Evolutionary conservation across 169 alveolate genomes (phyloP).

Genomic region (Cryptosporidium baileyi): DNA sequence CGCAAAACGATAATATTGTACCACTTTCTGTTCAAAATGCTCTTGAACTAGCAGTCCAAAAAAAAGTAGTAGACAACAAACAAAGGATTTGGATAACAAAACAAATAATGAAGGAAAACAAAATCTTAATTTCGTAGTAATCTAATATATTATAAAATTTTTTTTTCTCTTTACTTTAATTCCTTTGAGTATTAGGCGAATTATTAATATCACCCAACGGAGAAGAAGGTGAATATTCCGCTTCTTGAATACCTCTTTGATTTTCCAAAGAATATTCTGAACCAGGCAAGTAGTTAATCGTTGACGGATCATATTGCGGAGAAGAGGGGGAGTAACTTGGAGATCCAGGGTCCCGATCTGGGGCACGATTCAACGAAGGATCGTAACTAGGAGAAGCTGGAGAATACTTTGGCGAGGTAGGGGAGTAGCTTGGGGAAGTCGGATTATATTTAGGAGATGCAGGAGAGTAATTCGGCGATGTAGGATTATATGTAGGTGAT

Average conservation of each 20-base stretch:
- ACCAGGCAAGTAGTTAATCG: slow-evolving; percentile 83
- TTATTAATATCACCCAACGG: slow-evolving; percentile 11
- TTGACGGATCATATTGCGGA: slow-evolving; percentile 81
- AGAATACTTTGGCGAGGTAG: slow-evolving; percentile 84
- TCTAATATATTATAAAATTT: neutral
- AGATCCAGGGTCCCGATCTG: slow-evolving; percentile 50
- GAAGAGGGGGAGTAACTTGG: slow-evolving; percentile 86
- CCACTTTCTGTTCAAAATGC: slow-evolving; percentile 34
- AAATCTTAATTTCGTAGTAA: slow-evolving; percentile 18
- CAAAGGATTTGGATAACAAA: slow-evolving; percentile 48
- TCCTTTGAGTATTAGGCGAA: neutral
- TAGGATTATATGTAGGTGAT: slow-evolving; percentile 89
- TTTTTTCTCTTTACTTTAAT: neutral
- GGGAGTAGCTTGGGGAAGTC: slow-evolving; percentile 86
- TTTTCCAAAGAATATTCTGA: slow-evolving; percentile 69
- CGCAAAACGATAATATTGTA: slow-evolving; percentile 45
- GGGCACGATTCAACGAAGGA: slow-evolving; percentile 69
- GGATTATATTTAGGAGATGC: slow-evolving; percentile 83
- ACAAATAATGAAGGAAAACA: slow-evolving; percentile 20
- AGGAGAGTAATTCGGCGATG: slow-evolving; percentile 84
- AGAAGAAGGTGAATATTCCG: slow-evolving; percentile 64
- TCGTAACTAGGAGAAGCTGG: slow-evolving; percentile 55
- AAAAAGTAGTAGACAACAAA: neutral
- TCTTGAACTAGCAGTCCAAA: slow-evolving; percentile 60
- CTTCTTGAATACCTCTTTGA: slow-evolving; percentile 24